phyloP scores from a whole-genome alignment of 176 grass and related monocot genomes.

The Calamus simplicifolius region DNA sequence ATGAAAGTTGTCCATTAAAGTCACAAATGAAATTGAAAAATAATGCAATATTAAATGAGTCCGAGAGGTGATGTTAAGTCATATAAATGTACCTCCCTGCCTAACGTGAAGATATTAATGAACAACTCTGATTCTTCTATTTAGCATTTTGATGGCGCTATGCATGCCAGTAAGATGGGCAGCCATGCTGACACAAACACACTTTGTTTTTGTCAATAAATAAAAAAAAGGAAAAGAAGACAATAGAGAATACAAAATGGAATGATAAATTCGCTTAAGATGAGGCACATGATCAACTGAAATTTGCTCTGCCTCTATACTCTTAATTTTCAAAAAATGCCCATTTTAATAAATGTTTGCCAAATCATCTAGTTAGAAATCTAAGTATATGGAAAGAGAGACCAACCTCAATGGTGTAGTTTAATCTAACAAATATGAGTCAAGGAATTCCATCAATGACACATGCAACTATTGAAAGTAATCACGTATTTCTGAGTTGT shows the following conservation, averaged over 20 bases:
- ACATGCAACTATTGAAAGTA: constrained; percentile 64
- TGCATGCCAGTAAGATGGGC: constrained; percentile 99
- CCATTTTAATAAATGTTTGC: constrained; percentile 2
- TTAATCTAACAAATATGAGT: constrained; percentile 97
- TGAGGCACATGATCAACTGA: constrained; percentile 98
- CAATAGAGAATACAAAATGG: background rate
- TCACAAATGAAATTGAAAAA: too few relatives aligned
- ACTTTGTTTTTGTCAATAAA: constrained; percentile 23
- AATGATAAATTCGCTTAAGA: constrained; percentile 52
- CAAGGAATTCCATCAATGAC: constrained; percentile 92
- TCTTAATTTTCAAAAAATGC: constrained; percentile 35
- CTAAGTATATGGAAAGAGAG: constrained; percentile 9
- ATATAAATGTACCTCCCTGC: constrained; percentile 55
- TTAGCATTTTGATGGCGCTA: constrained; percentile 99
- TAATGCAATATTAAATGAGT: too few relatives aligned
- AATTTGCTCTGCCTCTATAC: constrained; percentile 95
- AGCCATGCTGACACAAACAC: constrained; percentile 55
- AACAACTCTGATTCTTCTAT: constrained; percentile 82
- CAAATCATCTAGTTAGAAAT: constrained; percentile 8
- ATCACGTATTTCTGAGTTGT: constrained; percentile 3
- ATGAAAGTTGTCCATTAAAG: too few relatives aligned
- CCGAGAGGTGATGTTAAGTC: too few relatives aligned
- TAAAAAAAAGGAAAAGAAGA: background rate
- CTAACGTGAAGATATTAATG: constrained; percentile 90
- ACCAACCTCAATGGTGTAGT: constrained; percentile 92